Evolutionary conservation across 805 yeast genomes (phyloP).

Genomic region (Candida sithepensis): DNA sequence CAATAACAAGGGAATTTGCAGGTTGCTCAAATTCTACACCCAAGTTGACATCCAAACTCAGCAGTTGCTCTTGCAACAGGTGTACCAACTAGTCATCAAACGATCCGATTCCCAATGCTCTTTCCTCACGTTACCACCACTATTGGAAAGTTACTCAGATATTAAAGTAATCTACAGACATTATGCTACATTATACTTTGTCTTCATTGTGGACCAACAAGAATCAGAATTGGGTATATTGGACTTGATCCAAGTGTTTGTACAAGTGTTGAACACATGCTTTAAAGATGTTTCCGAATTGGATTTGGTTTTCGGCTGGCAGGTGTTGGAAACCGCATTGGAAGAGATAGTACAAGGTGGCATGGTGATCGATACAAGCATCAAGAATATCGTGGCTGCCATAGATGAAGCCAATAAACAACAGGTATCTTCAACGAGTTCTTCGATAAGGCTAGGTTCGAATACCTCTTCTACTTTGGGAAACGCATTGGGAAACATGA

Average conservation of each 20-base stretch:
- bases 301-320: constrained; percentile 98
- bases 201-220: constrained; percentile 92
- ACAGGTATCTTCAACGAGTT: constrained; percentile 29
- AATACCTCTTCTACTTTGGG: constrained; percentile 4
- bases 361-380: constrained; percentile 93
- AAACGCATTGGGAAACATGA: constrained; percentile 10
- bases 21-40: constrained; percentile 87
- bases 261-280: constrained; percentile 89
- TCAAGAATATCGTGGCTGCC: constrained; percentile 73
- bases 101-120: constrained; percentile 79
- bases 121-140: constrained; percentile 84
- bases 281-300: constrained; percentile 93
- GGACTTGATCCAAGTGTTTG: constrained; percentile 94
- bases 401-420: constrained; percentile 69
- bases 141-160: constrained; percentile 60
- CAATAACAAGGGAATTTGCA: constrained; percentile 86
- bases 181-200: constrained; percentile 94
- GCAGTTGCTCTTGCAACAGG: constrained; percentile 73
- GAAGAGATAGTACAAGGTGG: constrained; percentile 97
- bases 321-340: constrained; percentile 83
- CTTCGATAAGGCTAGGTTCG: constrained; percentile 3
- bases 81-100: constrained; percentile 68
- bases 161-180: constrained; percentile 90
- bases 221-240: constrained; percentile 92
- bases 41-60: constrained; percentile 87